Percentiles rank a stretch among this genome's conserved stretches.
Conservation (phyloP, 2,329 filamentous ascomycete species). For the Cladosporium austrohemisphaericum region DNA sequence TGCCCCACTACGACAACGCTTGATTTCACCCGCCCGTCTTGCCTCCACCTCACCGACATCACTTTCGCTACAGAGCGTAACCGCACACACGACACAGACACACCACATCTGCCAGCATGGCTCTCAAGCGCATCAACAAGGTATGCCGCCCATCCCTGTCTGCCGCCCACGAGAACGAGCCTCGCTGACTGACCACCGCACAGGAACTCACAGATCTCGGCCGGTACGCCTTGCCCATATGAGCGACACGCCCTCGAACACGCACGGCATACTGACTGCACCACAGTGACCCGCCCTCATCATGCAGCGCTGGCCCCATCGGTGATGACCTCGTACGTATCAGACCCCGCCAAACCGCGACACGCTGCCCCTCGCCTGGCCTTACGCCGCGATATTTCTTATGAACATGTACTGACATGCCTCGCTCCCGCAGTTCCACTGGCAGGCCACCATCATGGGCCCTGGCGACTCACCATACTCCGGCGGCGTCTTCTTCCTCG, state of each 20-base stretch:
- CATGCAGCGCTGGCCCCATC: conserved; percentile 94
- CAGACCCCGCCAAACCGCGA: conserved; percentile 23
- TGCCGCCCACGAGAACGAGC: background rate
- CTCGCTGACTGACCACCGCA: conserved; percentile 16
- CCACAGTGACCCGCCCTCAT: conserved; percentile 89
- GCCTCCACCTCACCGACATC: no score
- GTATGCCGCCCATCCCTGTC: conserved; percentile 12
- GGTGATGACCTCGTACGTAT: conserved; percentile 92
- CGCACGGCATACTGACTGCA: conserved; percentile 33
- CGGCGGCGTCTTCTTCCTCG: conserved; percentile 97
- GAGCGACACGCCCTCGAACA: background rate
- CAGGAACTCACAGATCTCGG: conserved; percentile 81
- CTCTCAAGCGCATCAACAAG: conserved; percentile 91
- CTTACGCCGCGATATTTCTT: background rate
- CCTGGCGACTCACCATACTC: conserved; percentile 96
- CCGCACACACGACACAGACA: no score
- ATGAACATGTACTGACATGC: background rate
- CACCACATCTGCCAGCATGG: conserved; percentile 53
- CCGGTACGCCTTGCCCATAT: conserved; percentile 56
- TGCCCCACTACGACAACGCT: no score
- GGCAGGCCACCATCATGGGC: conserved; percentile 99
- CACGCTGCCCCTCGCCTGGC: conserved; percentile 10
- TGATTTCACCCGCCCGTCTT: no score
- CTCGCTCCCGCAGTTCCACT: conserved; percentile 73
- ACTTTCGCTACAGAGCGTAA: no score